These are phyloP conservation scores for Colletotrichum tanaceti DNA, from an alignment of 2,329 filamentous ascomycete genomes.

Conservation along the genomic window DNA sequence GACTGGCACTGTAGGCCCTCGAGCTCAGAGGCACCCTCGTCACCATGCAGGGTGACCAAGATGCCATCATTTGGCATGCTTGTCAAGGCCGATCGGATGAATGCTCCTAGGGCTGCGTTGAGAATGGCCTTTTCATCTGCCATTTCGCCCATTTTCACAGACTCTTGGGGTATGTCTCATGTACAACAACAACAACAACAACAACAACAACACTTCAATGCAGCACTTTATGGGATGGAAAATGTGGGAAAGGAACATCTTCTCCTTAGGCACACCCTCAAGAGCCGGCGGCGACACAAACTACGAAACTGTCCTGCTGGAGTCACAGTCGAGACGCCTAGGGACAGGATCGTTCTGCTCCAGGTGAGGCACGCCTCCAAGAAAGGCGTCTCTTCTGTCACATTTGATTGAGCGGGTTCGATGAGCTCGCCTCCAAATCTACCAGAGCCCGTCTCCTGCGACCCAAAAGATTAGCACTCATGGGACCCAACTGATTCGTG, in stretches of 20 bases:
- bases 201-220: too few species aligned
- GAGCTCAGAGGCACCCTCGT: conserved; percentile 11
- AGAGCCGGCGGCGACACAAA: conserved; percentile 4
- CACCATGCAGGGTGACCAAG: conserved; percentile 33
- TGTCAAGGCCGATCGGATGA: conserved; percentile 31
- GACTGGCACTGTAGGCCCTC: conserved; percentile 3
- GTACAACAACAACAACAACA: too few species aligned
- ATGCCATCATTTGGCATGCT: conserved; percentile 36
- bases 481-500: conserved; percentile 19
- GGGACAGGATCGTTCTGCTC: conserved; percentile 2
- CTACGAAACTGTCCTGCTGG: not conserved
- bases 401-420: not conserved
- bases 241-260: too few species aligned
- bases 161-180: not conserved
- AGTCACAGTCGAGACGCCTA: not conserved
- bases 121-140: too few species aligned
- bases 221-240: too few species aligned
- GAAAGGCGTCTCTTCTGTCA: conserved; percentile 4
- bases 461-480: conserved; percentile 23
- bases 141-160: not conserved
- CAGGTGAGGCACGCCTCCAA: conserved; percentile 20
- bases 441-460: conserved; percentile 7
- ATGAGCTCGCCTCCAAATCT: conserved; percentile 17
- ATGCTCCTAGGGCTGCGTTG: conserved; percentile 7
- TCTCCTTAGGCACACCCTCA: not conserved